Percentiles rank a stretch among this genome's conserved stretches.
phyloP scores from a whole-genome alignment of 495 filamentous ascomycete genomes.

The Aspergillus carlsbadensis region DNA sequence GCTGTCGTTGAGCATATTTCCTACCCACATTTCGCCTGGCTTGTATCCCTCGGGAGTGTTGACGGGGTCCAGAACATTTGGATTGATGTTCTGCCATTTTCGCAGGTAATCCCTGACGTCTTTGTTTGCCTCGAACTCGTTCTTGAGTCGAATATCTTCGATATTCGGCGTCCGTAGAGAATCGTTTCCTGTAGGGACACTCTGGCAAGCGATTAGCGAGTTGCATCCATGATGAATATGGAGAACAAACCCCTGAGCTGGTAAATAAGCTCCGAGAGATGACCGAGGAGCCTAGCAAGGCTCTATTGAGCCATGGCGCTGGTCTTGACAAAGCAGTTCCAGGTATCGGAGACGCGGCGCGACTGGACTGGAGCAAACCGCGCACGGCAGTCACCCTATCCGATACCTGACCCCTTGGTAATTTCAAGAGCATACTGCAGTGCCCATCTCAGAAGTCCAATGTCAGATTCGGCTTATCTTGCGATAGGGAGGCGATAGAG shows the following conservation, averaged over 20 bases:
- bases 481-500: neutral
- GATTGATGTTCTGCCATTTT: conserved; percentile 48
- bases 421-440: conserved; percentile 27
- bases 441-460: conserved; percentile 14
- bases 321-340: neutral
- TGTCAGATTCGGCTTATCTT: neutral
- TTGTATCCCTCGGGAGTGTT: conserved; percentile 22
- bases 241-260: conserved; percentile 15
- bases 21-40: conserved; percentile 17
- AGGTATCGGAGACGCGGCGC: conserved; percentile 6
- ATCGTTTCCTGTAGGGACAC: conserved; percentile 6
- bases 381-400: conserved; percentile 18
- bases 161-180: conserved; percentile 8
- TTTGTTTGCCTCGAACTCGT: conserved; percentile 36
- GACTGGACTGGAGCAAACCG: conserved; percentile 4
- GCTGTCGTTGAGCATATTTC: conserved; percentile 46
- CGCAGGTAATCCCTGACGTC: conserved; percentile 52
- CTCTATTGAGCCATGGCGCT: neutral
- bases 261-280: conserved; percentile 4
- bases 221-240: neutral
- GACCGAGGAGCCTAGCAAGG: neutral
- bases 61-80: conserved; percentile 37
- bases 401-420: conserved; percentile 24
- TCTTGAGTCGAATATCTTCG: conserved; percentile 30
- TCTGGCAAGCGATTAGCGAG: conserved; percentile 3